Evolutionary conservation across 106 monocot species (phyloP), one percentile per base, ranked within the genome.

Genomic region (Allium fistulosum): DNA sequence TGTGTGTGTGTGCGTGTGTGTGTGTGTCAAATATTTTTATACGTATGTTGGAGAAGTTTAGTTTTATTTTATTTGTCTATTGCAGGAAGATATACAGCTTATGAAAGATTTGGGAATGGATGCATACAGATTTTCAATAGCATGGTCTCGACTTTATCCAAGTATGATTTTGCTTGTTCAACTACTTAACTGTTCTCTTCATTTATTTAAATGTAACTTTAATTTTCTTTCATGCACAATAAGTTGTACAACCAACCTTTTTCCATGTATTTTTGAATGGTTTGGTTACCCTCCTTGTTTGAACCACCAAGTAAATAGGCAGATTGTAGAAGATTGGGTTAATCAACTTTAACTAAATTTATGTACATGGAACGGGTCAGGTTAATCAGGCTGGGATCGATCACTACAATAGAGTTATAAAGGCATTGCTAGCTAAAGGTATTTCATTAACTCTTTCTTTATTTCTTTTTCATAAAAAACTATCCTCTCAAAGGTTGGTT

Each of bases 41-140:
- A 37, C 37, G 4, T 37, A 37, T 37, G 0, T 37, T 37, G 37
- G 37, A 37, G 2, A 37, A 37, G 37, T 37, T 37, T 37, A 37
- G 37, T 37, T 37, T 37, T 37, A 37, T 37, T 37, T 22, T 37
- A 37, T 37, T 2, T 37, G 5, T 37, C 37, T n/a, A 7, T 78
- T 71, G 59, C 80, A 96, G 95, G 91, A 96, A 51, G 95, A 96
- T 75, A 75, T 88, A 60, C 83, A 91, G 28, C 91, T 96, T 50
- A 96, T 96, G 91, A 79, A 71, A 18, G 85, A 91, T 69, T 76
- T 96, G 86, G 88, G 95, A 51, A 91, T 96, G 95, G 95, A 91
- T 75, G 91, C 95, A 26, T 96, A 96, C 61, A 79, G 95, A 77
- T 86, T 96, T 70, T 96, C 95, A 46, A 96, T 96, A 45, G 85